These are phyloP conservation scores for Stemphylium lycopersici DNA, from an alignment of 2,329 filamentous ascomycete species.

Conservation along the genomic window DNA sequence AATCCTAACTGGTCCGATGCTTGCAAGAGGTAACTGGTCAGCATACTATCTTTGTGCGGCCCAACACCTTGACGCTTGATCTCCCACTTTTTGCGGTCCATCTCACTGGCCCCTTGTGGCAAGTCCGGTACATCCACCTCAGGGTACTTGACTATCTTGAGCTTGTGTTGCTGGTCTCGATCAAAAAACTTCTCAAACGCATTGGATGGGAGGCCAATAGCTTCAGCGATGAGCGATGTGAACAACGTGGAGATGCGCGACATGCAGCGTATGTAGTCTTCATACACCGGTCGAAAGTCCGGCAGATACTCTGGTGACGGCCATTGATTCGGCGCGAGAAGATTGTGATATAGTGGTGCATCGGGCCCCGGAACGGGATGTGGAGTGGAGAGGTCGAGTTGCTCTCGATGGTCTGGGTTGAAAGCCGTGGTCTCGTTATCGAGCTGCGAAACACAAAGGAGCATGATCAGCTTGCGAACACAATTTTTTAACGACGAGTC, in stretches of 20 bases:
- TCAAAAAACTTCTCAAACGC: constrained; percentile 85
- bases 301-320: constrained; percentile 69
- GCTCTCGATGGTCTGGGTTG: constrained; percentile 79
- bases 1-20: constrained; percentile 76
- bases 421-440: constrained; percentile 72
- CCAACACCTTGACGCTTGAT: constrained; percentile 68
- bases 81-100: constrained; percentile 55
- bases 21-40: constrained; percentile 81
- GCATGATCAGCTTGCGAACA: constrained; percentile 24
- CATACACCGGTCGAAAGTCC: constrained; percentile 69
- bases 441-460: constrained; percentile 42
- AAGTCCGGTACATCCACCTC: constrained; percentile 57
- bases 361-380: constrained; percentile 68
- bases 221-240: constrained; percentile 81
- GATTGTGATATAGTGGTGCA: constrained; percentile 74
- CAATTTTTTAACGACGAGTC: constrained; percentile 1
- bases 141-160: constrained; percentile 89
- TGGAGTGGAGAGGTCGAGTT: constrained; percentile 84
- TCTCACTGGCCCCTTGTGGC: constrained; percentile 32
- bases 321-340: constrained; percentile 81
- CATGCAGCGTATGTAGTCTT: constrained; percentile 80
- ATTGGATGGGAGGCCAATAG: constrained; percentile 70
- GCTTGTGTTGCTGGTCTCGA: constrained; percentile 74
- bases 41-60: constrained; percentile 85
- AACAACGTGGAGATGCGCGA: constrained; percentile 73